Evolutionary conservation across 495 filamentous ascomycete species (phyloP).

Genomic region (Astrocystis sublimbata): DNA sequence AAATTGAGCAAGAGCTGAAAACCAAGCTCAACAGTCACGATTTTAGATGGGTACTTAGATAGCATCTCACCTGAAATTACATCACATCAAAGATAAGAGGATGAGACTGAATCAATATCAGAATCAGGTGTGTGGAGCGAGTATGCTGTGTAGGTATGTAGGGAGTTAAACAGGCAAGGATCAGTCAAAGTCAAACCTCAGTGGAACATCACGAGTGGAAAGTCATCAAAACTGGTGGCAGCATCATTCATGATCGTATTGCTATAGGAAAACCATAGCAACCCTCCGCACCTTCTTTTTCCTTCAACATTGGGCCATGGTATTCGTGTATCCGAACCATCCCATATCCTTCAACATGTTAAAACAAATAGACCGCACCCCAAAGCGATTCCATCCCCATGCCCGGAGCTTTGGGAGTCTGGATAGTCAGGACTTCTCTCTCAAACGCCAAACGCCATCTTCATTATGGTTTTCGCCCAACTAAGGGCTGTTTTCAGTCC

Average conservation of each 20-base stretch:
- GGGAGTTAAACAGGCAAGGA: no score
- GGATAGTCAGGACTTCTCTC: neutral
- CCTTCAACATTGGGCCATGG: neutral
- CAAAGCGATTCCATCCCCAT: neutral
- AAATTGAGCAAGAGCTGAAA: no score
- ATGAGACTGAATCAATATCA: neutral
- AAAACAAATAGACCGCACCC: neutral
- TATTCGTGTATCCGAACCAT: neutral
- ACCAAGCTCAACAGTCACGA: no score
- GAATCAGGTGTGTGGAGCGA: neutral
- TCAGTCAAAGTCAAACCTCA: neutral
- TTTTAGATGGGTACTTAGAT: no score
- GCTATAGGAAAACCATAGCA: neutral
- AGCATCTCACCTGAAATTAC: neutral
- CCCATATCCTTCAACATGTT: constrained; percentile 1
- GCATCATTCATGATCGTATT: neutral
- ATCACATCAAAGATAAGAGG: neutral
- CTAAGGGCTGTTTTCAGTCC: neutral
- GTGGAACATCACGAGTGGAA: neutral
- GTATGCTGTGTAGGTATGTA: neutral
- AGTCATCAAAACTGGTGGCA: neutral
- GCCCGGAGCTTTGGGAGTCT: neutral
- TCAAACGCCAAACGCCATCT: constrained; percentile 12
- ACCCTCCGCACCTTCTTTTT: neutral
- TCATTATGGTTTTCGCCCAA: neutral